Conservation (phyloP, 2,329 filamentous ascomycete genomes). For the Arthrocladium fulminans region DNA sequence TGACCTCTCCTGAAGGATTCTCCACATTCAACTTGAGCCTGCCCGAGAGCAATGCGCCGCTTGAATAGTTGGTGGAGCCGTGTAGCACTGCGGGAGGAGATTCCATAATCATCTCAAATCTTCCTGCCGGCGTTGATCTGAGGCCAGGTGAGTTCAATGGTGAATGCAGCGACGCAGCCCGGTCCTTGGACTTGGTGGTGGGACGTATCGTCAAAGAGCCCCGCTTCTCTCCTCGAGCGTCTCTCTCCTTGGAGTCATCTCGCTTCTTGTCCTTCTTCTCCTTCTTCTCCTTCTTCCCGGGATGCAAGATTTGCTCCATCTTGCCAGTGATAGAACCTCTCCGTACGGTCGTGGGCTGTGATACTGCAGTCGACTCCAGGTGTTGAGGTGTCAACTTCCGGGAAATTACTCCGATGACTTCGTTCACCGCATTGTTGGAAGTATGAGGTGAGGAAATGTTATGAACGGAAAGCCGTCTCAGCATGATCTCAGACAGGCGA, state of each 20-base stretch:
- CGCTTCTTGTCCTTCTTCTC: conserved; percentile 21
- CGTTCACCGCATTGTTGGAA: conserved; percentile 18
- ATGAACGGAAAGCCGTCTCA: conserved; percentile 8
- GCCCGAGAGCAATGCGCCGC: conserved; percentile 76
- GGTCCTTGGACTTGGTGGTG: conserved; percentile 19
- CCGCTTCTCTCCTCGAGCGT: conserved; percentile 34
- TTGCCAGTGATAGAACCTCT: conserved; percentile 28
- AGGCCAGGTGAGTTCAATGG: conserved; percentile 15
- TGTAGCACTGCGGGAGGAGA: conserved; percentile 81
- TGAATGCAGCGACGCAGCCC: conserved; percentile 2
- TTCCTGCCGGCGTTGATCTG: conserved; percentile 36
- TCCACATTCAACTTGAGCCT: conserved; percentile 66
- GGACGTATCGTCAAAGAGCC: conserved; percentile 25
- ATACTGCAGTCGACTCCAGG: conserved; percentile 9
- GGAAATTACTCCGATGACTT: conserved; percentile 20
- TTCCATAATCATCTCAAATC: conserved; percentile 60
- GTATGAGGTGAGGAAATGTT: conserved; percentile 14
- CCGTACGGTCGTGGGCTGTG: conserved; percentile 16
- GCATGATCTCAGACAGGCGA: background rate
- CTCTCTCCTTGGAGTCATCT: conserved; percentile 28
- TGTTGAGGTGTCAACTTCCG: conserved; percentile 19
- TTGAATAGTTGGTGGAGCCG: conserved; percentile 63
- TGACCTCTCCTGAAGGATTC: conserved; percentile 52
- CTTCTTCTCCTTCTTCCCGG: conserved; percentile 23
- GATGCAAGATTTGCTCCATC: conserved; percentile 38